Percentiles rank a stretch among this genome's conserved stretches.
Conservation (phyloP, 2,329 filamentous ascomycete species). For the Aspergillus fumigatiaffinis region DNA sequence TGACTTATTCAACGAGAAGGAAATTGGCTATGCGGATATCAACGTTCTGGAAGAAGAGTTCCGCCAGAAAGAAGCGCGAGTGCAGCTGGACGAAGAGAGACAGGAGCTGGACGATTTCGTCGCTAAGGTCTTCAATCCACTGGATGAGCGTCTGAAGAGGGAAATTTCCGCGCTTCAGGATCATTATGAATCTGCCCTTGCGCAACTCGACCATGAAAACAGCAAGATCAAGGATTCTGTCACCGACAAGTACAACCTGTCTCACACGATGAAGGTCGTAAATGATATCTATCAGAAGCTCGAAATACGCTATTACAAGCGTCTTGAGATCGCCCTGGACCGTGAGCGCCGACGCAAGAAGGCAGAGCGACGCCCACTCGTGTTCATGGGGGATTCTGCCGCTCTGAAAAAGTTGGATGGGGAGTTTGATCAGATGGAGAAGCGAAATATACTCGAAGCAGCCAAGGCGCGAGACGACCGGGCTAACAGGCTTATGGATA, state of each 20-base stretch:
- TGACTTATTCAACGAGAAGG: slow-evolving; percentile 52
- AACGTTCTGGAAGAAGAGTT: slow-evolving; percentile 53
- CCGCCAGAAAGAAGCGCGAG: slow-evolving; percentile 49
- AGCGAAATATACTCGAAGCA: slow-evolving; percentile 47
- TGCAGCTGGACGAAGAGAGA: slow-evolving; percentile 51
- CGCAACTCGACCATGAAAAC: slow-evolving; percentile 39
- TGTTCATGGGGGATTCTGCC: slow-evolving; percentile 49
- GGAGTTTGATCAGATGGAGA: slow-evolving; percentile 51
- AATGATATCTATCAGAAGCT: slow-evolving; percentile 46
- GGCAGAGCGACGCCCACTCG: slow-evolving; percentile 50
- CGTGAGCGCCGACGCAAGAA: slow-evolving; percentile 53
- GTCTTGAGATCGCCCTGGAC: slow-evolving; percentile 49
- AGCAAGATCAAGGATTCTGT: slow-evolving; percentile 29
- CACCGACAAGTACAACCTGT: slow-evolving; percentile 32
- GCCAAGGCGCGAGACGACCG: slow-evolving; percentile 48
- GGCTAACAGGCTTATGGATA: slow-evolving; percentile 48
- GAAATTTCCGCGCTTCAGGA: slow-evolving; percentile 49
- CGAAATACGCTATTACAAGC: slow-evolving; percentile 48
- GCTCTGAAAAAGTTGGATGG: slow-evolving; percentile 48
- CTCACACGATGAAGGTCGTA: slow-evolving; percentile 44
- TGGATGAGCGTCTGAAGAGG: slow-evolving; percentile 47
- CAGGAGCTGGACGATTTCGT: slow-evolving; percentile 51
- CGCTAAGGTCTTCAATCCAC: slow-evolving; percentile 46
- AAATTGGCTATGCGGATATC: slow-evolving; percentile 57
- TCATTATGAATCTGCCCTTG: slow-evolving; percentile 43